phyloP scores from a whole-genome alignment of 2,329 filamentous ascomycete genomes.

The Calonectria ilicicola region DNA sequence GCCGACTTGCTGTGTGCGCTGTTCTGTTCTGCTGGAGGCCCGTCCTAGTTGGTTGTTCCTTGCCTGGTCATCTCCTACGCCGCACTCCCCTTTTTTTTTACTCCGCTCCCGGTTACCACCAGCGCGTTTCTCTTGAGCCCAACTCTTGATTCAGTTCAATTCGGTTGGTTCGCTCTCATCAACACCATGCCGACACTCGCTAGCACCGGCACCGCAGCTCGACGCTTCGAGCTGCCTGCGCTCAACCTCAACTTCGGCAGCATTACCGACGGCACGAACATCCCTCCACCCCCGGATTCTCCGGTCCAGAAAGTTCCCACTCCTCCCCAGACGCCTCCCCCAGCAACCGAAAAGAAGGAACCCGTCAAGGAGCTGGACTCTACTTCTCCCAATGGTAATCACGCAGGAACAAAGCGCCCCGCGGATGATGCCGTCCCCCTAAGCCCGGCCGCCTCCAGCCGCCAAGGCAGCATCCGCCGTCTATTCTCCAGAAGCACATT shows the following conservation, averaged over 20 bases:
- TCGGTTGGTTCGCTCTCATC: neutral
- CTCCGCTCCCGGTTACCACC: slow-evolving; percentile 26
- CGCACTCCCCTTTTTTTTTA: slow-evolving; percentile 12
- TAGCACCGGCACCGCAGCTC: slow-evolving; percentile 42
- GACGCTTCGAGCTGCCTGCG: slow-evolving; percentile 68
- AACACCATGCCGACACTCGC: slow-evolving; percentile 48
- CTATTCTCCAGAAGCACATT: slow-evolving; percentile 68
- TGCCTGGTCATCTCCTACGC: neutral
- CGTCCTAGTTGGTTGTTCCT: neutral
- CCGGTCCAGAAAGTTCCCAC: slow-evolving; percentile 62
- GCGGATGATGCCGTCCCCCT: slow-evolving; percentile 64
- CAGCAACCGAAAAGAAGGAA: slow-evolving; percentile 38
- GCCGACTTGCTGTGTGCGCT: neutral
- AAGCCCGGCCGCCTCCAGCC: slow-evolving; percentile 64
- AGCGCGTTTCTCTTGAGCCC: neutral
- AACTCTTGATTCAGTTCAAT: neutral
- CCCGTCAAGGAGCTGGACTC: slow-evolving; percentile 36
- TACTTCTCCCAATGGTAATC: slow-evolving; percentile 54
- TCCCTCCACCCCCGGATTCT: slow-evolving; percentile 69
- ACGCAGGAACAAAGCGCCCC: slow-evolving; percentile 60
- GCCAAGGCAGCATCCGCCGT: slow-evolving; percentile 68
- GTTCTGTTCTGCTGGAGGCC: neutral
- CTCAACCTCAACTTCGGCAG: slow-evolving; percentile 70
- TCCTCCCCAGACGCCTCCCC: slow-evolving; percentile 53
- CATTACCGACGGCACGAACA: slow-evolving; percentile 71